Evolutionary conservation across 495 filamentous ascomycete genomes (phyloP).

Genomic region (Chaetomium fimeti): DNA sequence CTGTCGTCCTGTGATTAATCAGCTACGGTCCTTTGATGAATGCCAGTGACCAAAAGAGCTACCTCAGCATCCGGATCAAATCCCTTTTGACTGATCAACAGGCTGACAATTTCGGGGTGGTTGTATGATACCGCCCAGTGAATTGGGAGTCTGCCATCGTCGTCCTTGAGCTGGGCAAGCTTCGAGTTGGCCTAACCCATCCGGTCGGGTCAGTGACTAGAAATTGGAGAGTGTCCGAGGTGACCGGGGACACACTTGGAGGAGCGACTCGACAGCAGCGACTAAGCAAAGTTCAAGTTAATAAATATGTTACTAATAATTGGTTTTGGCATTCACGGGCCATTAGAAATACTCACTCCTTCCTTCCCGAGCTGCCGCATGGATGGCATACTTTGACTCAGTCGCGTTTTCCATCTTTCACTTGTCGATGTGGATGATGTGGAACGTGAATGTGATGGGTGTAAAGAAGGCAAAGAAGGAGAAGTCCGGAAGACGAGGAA

Average conservation of each 20-base stretch:
- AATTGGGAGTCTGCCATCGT: slow-evolving; percentile 86
- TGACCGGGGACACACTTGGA: slow-evolving; percentile 55
- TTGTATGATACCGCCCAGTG: slow-evolving; percentile 95
- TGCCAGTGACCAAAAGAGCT: slow-evolving; percentile 14
- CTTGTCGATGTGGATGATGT: neutral
- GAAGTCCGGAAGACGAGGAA: neutral
- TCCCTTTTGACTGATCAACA: slow-evolving; percentile 64
- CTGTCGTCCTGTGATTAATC: slow-evolving; percentile 60
- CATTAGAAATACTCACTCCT: slow-evolving; percentile 58
- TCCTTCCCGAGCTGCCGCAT: slow-evolving; percentile 86
- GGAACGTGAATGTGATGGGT: neutral
- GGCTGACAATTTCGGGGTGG: slow-evolving; percentile 67
- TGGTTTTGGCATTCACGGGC: neutral
- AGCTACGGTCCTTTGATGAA: neutral
- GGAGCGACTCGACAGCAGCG: slow-evolving; percentile 65
- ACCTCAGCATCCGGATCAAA: slow-evolving; percentile 90
- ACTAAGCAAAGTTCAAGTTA: slow-evolving; percentile 46
- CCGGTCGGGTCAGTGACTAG: slow-evolving; percentile 22
- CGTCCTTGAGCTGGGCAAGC: slow-evolving; percentile 69
- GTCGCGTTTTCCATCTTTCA: slow-evolving; percentile 32
- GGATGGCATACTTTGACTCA: slow-evolving; percentile 69
- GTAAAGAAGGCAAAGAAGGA: neutral
- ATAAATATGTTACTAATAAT: neutral
- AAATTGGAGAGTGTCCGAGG: neutral
- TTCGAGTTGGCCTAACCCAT: slow-evolving; percentile 77